Evolutionary conservation across 1,284 basidiomycete genomes (phyloP).

Genomic region (Malassezia sympodialis): DNA sequence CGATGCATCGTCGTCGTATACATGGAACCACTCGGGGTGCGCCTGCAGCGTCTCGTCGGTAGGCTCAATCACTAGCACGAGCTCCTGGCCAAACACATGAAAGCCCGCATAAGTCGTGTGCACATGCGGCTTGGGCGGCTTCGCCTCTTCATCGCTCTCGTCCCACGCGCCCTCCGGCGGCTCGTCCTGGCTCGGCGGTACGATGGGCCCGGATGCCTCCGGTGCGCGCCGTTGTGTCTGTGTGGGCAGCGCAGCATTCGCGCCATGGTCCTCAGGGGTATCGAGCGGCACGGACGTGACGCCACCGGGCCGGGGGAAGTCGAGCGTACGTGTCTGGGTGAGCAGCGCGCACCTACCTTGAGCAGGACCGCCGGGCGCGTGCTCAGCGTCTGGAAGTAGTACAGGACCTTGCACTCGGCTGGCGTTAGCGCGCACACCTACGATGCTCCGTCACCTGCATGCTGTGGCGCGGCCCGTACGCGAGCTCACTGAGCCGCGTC

Average conservation of each 20-base stretch:
- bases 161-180: not conserved
- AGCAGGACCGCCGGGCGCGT: constrained; percentile 48
- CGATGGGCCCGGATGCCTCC: not conserved
- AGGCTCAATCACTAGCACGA: constrained; percentile 17
- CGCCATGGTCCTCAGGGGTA: not conserved
- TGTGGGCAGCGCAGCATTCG: not conserved
- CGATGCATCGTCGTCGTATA: constrained; percentile 12
- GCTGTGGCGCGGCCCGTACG: constrained; percentile 21
- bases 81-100: constrained; percentile 7
- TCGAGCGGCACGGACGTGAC: not conserved
- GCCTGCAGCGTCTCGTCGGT: not conserved
- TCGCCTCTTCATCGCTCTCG: constrained; percentile 1
- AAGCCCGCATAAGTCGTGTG: constrained; percentile 7
- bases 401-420: constrained; percentile 45
- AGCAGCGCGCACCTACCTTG: constrained; percentile 26
- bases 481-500: not conserved
- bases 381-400: constrained; percentile 47
- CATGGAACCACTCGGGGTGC: constrained; percentile 7
- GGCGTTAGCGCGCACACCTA: not conserved
- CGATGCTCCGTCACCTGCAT: constrained; percentile 16
- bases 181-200: not conserved
- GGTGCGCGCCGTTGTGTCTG: not conserved
- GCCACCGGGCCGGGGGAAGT: not conserved
- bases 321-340: constrained; percentile 8
- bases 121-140: constrained; percentile 7